A percentile compares a stretch with the other conserved stretches of the same genome.
phyloP scores from a whole-genome alignment of 495 filamentous ascomycete genomes.

The Hypoxylon crocopeplum region DNA sequence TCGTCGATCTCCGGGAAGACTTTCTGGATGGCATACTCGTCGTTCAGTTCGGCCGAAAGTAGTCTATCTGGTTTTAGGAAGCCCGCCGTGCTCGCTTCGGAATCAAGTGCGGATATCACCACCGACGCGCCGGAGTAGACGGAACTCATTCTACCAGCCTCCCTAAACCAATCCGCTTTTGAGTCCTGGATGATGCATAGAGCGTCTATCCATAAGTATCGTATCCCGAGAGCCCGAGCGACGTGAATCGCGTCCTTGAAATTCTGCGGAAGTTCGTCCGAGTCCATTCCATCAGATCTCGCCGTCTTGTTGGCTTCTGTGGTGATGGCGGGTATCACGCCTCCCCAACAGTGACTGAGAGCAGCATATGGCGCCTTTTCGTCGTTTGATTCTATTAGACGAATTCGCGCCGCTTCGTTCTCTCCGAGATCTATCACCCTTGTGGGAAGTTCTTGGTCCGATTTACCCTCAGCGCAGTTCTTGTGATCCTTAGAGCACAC shows the following conservation, averaged over 20 bases:
- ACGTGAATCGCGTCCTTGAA: constrained; percentile 38
- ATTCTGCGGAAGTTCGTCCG: constrained; percentile 32
- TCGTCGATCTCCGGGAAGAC: constrained; percentile 20
- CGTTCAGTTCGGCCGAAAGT: constrained; percentile 2
- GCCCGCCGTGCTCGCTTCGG: constrained; percentile 9
- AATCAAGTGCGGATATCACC: constrained; percentile 30
- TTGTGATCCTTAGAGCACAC: constrained; percentile 4
- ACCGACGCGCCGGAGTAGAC: constrained; percentile 32
- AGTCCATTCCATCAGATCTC: constrained; percentile 8
- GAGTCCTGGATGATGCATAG: constrained; percentile 44
- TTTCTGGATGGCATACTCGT: constrained; percentile 27
- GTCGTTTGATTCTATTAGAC: constrained; percentile 13
- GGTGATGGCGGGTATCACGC: constrained; percentile 13
- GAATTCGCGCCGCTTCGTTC: not conserved
- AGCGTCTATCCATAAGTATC: constrained; percentile 45
- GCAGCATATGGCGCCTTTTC: constrained; percentile 15
- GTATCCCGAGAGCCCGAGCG: constrained; percentile 32
- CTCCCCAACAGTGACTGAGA: constrained; percentile 33
- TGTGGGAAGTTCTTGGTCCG: constrained; percentile 12
- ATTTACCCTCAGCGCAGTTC: not conserved
- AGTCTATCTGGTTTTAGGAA: constrained; percentile 24
- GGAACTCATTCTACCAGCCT: constrained; percentile 33
- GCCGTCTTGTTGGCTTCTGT: constrained; percentile 2
- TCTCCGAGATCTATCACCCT: constrained; percentile 26
- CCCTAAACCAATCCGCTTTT: constrained; percentile 26